Percentiles rank a stretch among this genome's conserved stretches.
Evolutionary conservation across 208 protist genomes (phyloP).

Genomic region (Acanthamoeba culbertsoni): DNA sequence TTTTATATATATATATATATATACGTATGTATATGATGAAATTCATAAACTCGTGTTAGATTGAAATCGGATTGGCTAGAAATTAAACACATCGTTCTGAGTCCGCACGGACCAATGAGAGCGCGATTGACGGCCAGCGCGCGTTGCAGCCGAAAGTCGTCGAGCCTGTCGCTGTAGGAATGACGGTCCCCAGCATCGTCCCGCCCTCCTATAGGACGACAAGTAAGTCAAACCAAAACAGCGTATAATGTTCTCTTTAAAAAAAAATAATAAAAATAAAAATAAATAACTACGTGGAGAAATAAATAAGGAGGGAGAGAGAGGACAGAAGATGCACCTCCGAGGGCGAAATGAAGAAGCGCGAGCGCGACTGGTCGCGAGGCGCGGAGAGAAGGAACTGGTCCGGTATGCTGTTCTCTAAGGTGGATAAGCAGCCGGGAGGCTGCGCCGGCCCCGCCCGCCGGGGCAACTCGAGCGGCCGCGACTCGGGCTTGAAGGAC

Average conservation of each 20-base stretch:
- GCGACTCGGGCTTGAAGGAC: not conserved
- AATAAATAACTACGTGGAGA: too few species aligned
- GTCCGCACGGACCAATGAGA: constrained; percentile 25
- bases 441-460: too few species aligned
- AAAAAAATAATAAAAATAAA: too few species aligned
- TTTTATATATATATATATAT: not conserved
- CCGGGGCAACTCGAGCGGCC: not conserved
- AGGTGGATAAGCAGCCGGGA: not conserved
- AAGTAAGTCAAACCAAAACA: not conserved
- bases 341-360: not conserved
- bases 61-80: not conserved
- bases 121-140: not conserved
- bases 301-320: too few species aligned
- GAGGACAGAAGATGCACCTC: not conserved
- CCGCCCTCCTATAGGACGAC: not conserved
- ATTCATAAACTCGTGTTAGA: not conserved
- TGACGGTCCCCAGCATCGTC: not conserved
- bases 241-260: not conserved
- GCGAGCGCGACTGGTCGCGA: not conserved
- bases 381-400: not conserved
- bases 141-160: not conserved
- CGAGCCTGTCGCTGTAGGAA: not conserved
- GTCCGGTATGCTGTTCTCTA: not conserved
- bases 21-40: not conserved
- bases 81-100: not conserved